A percentile compares a stretch with the other conserved stretches of the same genome.
phyloP scores from a whole-genome alignment of 1,139 yeast genomes.

The Kodamaea derodonti region DNA sequence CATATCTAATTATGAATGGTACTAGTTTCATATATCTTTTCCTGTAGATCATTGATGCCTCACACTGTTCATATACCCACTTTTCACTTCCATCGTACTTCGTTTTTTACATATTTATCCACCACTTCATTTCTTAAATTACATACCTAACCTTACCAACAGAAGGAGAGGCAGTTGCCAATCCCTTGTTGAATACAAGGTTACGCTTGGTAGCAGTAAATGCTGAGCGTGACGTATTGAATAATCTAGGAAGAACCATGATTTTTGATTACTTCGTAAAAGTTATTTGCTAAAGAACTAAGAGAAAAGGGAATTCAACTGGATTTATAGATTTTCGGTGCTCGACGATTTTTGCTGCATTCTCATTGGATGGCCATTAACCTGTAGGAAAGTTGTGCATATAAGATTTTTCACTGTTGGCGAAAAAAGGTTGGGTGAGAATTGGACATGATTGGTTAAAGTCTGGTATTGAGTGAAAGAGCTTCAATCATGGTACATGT shows the following conservation, averaged over 20 bases:
- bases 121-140: too few species aligned
- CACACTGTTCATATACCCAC: too few species aligned
- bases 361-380: not conserved
- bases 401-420: not conserved
- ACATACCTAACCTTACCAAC: constrained; percentile 91
- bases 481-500: too few species aligned
- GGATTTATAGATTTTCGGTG: not conserved
- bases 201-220: constrained; percentile 86
- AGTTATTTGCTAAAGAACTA: constrained; percentile 9
- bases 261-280: constrained; percentile 9
- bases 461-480: too few species aligned
- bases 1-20: too few species aligned
- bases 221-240: constrained; percentile 88
- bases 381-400: not conserved
- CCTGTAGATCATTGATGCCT: too few species aligned
- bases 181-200: constrained; percentile 70
- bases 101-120: too few species aligned
- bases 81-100: too few species aligned
- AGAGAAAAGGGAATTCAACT: not conserved
- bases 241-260: constrained; percentile 87
- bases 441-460: too few species aligned
- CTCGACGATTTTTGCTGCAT: not conserved
- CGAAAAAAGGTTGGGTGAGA: too few species aligned
- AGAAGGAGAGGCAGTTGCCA: constrained; percentile 83
- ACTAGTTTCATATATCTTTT: too few species aligned